These are phyloP conservation scores for Kazachstania sp. DNA, from an alignment of 1,139 yeast species.

Conservation along the genomic window DNA sequence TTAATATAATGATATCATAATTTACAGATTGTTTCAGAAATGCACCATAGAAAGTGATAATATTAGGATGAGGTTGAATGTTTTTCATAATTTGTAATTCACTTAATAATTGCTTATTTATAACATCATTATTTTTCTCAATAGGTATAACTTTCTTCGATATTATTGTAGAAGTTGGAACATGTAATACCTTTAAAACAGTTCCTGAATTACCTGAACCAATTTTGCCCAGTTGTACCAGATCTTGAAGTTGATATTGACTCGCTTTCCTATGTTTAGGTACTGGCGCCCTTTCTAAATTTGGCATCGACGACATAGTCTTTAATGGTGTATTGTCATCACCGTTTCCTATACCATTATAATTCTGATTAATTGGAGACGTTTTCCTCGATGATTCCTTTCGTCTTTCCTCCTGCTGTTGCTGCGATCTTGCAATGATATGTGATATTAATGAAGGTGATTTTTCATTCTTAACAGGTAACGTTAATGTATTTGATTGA, in stretches of 20 bases:
- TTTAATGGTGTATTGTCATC: not conserved
- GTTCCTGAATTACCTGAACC: constrained; percentile 96
- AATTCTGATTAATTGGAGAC: not conserved
- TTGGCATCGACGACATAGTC: constrained; percentile 2
- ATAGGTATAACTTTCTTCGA: constrained; percentile 85
- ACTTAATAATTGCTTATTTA: constrained; percentile 77
- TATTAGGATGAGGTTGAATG: constrained; percentile 68
- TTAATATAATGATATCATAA: constrained; percentile 54
- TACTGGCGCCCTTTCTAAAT: not conserved
- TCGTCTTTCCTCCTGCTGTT: not conserved
- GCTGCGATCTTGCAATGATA: constrained; percentile 1
- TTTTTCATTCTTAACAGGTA: not conserved
- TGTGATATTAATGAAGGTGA: not conserved
- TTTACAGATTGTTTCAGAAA: constrained; percentile 35
- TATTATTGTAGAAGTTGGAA: constrained; percentile 81
- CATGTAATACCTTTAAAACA: constrained; percentile 78
- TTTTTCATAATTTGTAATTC: constrained; percentile 88
- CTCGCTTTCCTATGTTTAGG: constrained; percentile 1
- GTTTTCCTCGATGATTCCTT: not conserved
- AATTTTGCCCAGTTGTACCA: constrained; percentile 63
- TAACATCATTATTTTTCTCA: constrained; percentile 64
- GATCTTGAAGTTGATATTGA: constrained; percentile 38
- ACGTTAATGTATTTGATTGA: not conserved
- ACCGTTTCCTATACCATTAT: not conserved
- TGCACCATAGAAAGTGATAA: constrained; percentile 87